Evolutionary conservation across 106 monocot species (phyloP), one percentile per base, ranked within the genome.

Genomic region (Acorus calamus): DNA sequence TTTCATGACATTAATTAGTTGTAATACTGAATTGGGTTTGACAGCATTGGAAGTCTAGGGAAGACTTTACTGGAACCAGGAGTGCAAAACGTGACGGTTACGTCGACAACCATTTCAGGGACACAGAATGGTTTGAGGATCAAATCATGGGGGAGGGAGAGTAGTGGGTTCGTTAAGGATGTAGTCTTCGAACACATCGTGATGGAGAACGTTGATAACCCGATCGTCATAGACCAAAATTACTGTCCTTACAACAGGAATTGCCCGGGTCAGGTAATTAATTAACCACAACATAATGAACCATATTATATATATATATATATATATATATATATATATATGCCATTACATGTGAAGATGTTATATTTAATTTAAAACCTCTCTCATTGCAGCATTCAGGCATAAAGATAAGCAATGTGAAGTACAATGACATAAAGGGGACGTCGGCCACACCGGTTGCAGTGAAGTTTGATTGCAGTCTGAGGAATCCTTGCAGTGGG

Each of bases 401-500:
- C 1, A 52, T 75, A 1, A 68, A 46, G 56, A 57, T 75, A 28
- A 69, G 61, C 10, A 11, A 62, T 4, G 75, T 75, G 49, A 43
- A 9, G 42, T 75, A 63, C 9, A 42, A 3, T 6, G 61, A 64
- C 50, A 60, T 75, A 2, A 8, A 56, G 4, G 75, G 75, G 8
- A 11, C 75, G 4, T 75, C 75, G 42, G 75, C 75, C 43, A 75
- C 75, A 2, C 56, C 42, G 46, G 55, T 61, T 6, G 74, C 74
- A 2, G 42, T 75, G 67, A 75, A 14, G 14, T 68, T 75, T 28
- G 68, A 68, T 49, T 75, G 74, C 48, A 75, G 74, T 44, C 11
- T 49, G 11, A 75, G 61, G 48, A 68, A 62, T 44, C 74, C 74
- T 2, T 75, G 74, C 68, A 67, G 11, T 42, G 74, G 74, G 45